A percentile compares a stretch with the other conserved stretches of the same genome.
phyloP scores from a whole-genome alignment of 805 yeast species.

The Wickerhamiella siamensis region DNA sequence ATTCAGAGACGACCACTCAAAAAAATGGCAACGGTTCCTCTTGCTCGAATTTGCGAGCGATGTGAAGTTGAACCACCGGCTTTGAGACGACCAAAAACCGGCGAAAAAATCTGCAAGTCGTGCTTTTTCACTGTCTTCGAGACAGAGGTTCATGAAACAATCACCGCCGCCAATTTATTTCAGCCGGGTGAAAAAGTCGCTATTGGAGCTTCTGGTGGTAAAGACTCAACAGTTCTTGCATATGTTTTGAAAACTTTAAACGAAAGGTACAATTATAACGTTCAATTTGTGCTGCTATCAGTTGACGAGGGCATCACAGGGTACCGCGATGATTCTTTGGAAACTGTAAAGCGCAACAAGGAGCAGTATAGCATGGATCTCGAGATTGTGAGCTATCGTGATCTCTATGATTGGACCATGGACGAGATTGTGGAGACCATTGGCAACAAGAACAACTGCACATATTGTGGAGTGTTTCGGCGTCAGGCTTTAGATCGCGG shows the following conservation, averaged over 20 bases:
- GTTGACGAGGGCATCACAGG: conserved; percentile 97
- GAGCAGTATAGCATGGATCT: conserved; percentile 68
- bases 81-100: conserved; percentile 81
- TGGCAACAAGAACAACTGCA: conserved; percentile 86
- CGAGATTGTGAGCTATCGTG: conserved; percentile 71
- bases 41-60: conserved; percentile 44
- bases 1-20: too few relatives aligned
- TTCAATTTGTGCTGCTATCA: conserved; percentile 67
- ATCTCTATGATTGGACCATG: conserved; percentile 95
- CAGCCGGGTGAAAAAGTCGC: conserved; percentile 77
- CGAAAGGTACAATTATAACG: conserved; percentile 76
- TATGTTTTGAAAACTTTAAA: conserved; percentile 73
- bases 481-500: conserved; percentile 96
- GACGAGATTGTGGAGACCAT: conserved; percentile 93
- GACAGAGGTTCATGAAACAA: conserved; percentile 88
- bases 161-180: conserved; percentile 53
- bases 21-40: conserved; percentile 9
- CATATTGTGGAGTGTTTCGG: conserved; percentile 94
- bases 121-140: conserved; percentile 88
- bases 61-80: conserved; percentile 75
- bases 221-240: conserved; percentile 92
- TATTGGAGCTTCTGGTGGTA: conserved; percentile 98
- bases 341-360: conserved; percentile 90
- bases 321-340: conserved; percentile 90
- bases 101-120: conserved; percentile 75